Base-by-base conservation (phyloP, 306 rosid genomes). In the Rosa chinensis region DNA sequence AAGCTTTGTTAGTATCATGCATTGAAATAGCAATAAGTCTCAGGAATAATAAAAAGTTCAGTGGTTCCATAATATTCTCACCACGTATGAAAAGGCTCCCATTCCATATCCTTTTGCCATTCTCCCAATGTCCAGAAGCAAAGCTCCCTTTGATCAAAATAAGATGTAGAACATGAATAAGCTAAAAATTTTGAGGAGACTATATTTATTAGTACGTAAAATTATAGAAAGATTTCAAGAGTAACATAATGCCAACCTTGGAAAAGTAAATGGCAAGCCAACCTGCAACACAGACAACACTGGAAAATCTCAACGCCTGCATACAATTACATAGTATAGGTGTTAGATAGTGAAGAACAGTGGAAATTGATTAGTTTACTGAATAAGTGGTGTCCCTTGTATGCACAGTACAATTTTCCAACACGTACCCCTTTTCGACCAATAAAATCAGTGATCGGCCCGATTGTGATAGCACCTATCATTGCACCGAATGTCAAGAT, bases 41-140 rank as follows among this genome's bases (percentile, higher is more conserved):
- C 28, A 47, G 73, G 45, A 67, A 18, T 56, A 67, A 18, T 56
- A 66, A 35, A 39, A 16, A 1, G 47, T 37, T 37, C 5, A 13
- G 0, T 37, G 17, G 23, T 14, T 66, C 13, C 5, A 66, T 17
- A 17, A 10, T 39, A n/a, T 14, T 74, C 82, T 47, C 70, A 94
- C 98, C 93, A 94, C 93, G 47, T 82, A 94, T 66, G 98, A 94
- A 80, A 88, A 94, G 64, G 92, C 87, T 80, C 98, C 98, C 97
- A 94, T 94, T 87, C 97, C 98, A 80, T 89, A 94, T 82, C 98
- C 98, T 37, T 93, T 94, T 74, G 90, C 90, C 76, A 91, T 82
- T 87, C 97, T 93, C 72, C 93, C 98, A 84, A 91, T 86, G 87
- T 90, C 90, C 91, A 94, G 77, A 80, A 92, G 70, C 72, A 80